Percentiles rank a stretch among this genome's conserved stretches.
Evolutionary conservation across 495 filamentous ascomycete genomes (phyloP).

Genomic region (Xylaria acuta): DNA sequence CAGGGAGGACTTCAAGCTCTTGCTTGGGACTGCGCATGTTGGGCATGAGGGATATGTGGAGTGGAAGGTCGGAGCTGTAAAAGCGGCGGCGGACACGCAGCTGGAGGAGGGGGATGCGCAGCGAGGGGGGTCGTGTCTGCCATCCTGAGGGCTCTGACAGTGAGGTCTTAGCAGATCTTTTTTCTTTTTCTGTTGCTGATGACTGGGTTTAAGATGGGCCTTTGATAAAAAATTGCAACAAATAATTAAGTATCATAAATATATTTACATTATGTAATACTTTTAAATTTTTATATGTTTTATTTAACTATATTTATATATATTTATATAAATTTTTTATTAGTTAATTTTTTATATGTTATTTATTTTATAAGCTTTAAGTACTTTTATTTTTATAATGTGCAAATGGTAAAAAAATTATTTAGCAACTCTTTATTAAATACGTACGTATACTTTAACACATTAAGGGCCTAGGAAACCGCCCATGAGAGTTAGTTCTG

Average conservation of each 20-base stretch:
- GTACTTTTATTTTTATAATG: too few relatives aligned
- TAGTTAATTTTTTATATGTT: too few relatives aligned
- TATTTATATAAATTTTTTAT: too few relatives aligned
- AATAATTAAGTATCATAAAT: too few relatives aligned
- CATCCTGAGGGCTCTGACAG: neutral
- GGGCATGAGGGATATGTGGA: constrained; percentile 46
- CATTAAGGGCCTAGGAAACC: neutral
- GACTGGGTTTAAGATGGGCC: neutral
- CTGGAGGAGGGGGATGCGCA: neutral
- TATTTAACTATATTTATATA: too few relatives aligned
- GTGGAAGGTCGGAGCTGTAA: constrained; percentile 34
- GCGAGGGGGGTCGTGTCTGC: neutral
- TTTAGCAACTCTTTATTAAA: too few relatives aligned
- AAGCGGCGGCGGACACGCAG: neutral
- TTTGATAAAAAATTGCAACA: too few relatives aligned
- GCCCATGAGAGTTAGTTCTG: neutral
- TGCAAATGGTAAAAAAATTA: too few relatives aligned
- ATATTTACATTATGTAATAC: too few relatives aligned
- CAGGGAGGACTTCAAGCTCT: constrained; percentile 42
- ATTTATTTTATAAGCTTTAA: too few relatives aligned
- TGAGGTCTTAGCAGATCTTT: neutral
- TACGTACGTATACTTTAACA: neutral
- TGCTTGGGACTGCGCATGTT: constrained; percentile 26
- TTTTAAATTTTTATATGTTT: too few relatives aligned
- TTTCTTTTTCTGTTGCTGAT: neutral